Evolutionary conservation across 306 rosid genomes (phyloP).

Genomic region (Luffa aegyptiaca): DNA sequence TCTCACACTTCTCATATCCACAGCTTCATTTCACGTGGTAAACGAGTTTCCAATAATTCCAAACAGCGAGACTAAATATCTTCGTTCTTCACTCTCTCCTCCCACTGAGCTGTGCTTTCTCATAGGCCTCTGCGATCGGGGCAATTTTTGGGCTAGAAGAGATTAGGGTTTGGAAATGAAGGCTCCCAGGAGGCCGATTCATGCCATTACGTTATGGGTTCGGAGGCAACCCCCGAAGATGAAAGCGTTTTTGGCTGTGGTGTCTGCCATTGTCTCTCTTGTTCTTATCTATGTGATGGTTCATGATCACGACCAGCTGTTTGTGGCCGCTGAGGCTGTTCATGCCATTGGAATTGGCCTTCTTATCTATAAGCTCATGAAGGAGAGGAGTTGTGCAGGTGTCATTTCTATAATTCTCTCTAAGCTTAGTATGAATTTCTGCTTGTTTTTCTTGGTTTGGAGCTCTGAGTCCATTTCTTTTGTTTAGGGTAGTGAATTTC

Average conservation of each 20-base stretch:
- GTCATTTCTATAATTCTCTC: background rate
- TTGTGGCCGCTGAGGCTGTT: slow-evolving; percentile 50
- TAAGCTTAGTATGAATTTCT: background rate
- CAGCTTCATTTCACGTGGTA: background rate
- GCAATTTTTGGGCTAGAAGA: background rate
- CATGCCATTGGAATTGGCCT: slow-evolving; percentile 52
- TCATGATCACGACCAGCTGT: slow-evolving; percentile 51
- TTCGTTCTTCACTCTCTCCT: background rate
- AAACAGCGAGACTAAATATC: background rate
- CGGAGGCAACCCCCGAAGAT: slow-evolving; percentile 54
- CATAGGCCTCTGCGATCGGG: background rate
- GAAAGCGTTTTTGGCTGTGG: slow-evolving; percentile 36
- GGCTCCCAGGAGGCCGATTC: slow-evolving; percentile 34
- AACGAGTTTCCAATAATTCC: background rate
- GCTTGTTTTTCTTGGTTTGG: background rate
- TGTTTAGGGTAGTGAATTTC: background rate
- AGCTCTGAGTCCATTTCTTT: background rate
- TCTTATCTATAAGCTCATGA: slow-evolving; percentile 52
- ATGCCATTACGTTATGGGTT: slow-evolving; percentile 37
- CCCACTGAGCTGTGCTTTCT: no score
- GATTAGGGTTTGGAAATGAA: slow-evolving; percentile 20
- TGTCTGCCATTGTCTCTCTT: slow-evolving; percentile 26
- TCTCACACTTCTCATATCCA: background rate
- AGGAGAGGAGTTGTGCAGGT: slow-evolving; percentile 65
- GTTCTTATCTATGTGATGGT: slow-evolving; percentile 38